A percentile compares a stretch with the other conserved stretches of the same genome.
phyloP scores from a whole-genome alignment of 1,139 yeast species.

The Sporopachydermia cereana region DNA sequence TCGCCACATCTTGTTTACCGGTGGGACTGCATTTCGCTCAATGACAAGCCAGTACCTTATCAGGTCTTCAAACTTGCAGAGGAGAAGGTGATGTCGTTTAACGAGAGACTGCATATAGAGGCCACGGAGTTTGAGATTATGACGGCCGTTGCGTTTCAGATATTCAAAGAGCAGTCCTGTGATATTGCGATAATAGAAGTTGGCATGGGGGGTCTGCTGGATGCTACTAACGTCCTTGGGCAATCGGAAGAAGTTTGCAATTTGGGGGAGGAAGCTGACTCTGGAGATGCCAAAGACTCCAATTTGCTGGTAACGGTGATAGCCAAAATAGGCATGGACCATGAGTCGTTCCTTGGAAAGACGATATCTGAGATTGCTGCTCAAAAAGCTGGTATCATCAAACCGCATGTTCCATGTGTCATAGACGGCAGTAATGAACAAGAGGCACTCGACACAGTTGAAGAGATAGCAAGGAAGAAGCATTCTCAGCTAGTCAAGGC shows the following conservation, averaged over 20 bases:
- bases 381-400: slow-evolving; percentile 81
- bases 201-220: slow-evolving; percentile 81
- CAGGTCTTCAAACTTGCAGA: slow-evolving; percentile 36
- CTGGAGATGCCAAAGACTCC: slow-evolving; percentile 17
- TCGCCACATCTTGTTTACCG: slow-evolving; percentile 72
- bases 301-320: slow-evolving; percentile 48
- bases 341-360: slow-evolving; percentile 60
- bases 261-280: slow-evolving; percentile 8
- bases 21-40: slow-evolving; percentile 64
- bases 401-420: slow-evolving; percentile 47
- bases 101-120: slow-evolving; percentile 32
- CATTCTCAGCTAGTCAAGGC: slow-evolving; percentile 10
- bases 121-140: slow-evolving; percentile 83
- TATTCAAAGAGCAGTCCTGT: slow-evolving; percentile 48
- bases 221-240: slow-evolving; percentile 66
- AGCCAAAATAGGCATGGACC: slow-evolving; percentile 79
- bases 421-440: slow-evolving; percentile 57
- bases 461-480: slow-evolving; percentile 5
- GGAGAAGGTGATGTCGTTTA: slow-evolving; percentile 19
- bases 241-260: slow-evolving; percentile 8
- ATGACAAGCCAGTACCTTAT: slow-evolving; percentile 43
- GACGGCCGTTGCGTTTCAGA: slow-evolving; percentile 73
- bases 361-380: slow-evolving; percentile 51
- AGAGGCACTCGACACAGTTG: slow-evolving; percentile 36
- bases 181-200: slow-evolving; percentile 77